A percentile compares a stretch with the other conserved stretches of the same genome.
phyloP scores from a whole-genome alignment of 164 flowering plant genomes.

The Warburgia ugandensis region DNA sequence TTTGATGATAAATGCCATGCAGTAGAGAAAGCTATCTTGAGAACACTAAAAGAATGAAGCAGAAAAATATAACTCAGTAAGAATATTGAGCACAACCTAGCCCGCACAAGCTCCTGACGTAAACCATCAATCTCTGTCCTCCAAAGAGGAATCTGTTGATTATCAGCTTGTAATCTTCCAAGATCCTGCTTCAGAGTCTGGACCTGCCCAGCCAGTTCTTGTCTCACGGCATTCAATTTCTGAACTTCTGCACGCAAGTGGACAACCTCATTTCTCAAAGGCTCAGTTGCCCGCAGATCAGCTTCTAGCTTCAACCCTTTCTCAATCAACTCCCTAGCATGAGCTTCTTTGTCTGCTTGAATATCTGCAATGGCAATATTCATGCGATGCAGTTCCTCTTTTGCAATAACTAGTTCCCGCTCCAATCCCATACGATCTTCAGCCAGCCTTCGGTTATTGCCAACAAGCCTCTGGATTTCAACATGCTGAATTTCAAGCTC shows the following conservation, averaged over 20 bases:
- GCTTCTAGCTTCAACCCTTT: constrained; percentile 79
- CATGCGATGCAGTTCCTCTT: constrained; percentile 80
- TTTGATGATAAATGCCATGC: no score
- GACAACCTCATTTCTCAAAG: constrained; percentile 54
- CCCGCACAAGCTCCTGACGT: constrained; percentile 76
- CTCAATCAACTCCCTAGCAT: constrained; percentile 70
- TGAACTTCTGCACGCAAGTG: constrained; percentile 67
- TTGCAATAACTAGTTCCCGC: constrained; percentile 59
- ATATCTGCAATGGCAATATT: constrained; percentile 54
- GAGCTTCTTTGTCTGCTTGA: constrained; percentile 67
- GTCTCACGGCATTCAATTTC: constrained; percentile 46
- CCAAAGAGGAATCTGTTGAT: constrained; percentile 60
- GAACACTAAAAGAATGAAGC: no score
- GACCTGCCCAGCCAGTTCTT: constrained; percentile 60
- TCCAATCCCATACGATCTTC: constrained; percentile 74
- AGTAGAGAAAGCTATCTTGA: no score
- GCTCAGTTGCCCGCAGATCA: constrained; percentile 78
- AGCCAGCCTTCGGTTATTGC: constrained; percentile 58
- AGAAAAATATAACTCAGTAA: neutral
- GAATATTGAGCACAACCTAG: constrained; percentile 49
- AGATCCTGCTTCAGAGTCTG: constrained; percentile 58
- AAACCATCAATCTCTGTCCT: constrained; percentile 68
- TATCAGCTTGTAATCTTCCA: constrained; percentile 57
- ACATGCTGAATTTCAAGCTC: constrained; percentile 48
- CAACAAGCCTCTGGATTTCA: constrained; percentile 43